A percentile compares a stretch with the other conserved stretches of the same genome.
Evolutionary conservation across 345 rosid genomes (phyloP).

Genomic region (Odontarrhena argentea): DNA sequence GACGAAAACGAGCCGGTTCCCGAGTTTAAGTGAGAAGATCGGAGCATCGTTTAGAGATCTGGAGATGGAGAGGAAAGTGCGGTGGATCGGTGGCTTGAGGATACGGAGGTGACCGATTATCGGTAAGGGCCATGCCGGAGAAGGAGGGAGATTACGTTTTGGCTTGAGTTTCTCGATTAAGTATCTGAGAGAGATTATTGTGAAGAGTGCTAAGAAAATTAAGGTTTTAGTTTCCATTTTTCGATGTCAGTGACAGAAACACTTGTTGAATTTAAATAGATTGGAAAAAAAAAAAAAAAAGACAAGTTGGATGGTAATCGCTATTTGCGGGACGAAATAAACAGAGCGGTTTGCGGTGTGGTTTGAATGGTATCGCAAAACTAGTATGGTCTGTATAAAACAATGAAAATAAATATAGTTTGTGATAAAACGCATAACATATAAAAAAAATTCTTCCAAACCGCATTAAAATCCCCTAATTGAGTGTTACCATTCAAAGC

Average conservation of each 20-base stretch:
- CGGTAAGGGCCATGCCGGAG: constrained; percentile 42
- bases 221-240: constrained; percentile 29
- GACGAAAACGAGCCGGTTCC: constrained; percentile 46
- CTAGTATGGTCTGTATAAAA: no score
- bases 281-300: background rate
- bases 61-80: constrained; percentile 32
- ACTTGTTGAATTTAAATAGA: constrained; percentile 4
- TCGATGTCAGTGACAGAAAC: background rate
- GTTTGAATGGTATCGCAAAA: no score
- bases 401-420: no score
- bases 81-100: constrained; percentile 36
- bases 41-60: constrained; percentile 43
- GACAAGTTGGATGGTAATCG: background rate
- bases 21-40: constrained; percentile 53
- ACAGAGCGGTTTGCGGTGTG: no score
- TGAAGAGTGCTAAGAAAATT: constrained; percentile 7
- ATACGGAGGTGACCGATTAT: constrained; percentile 40
- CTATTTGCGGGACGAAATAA: no score
- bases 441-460: no score
- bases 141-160: constrained; percentile 48
- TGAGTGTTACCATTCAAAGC: no score
- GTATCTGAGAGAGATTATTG: constrained; percentile 3
- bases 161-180: constrained; percentile 9
- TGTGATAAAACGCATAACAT: no score
- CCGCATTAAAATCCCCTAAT: no score